Evolutionary conservation across 176 grass and related monocot species (phyloP).

Genomic region (Eragrostis nindensis): DNA sequence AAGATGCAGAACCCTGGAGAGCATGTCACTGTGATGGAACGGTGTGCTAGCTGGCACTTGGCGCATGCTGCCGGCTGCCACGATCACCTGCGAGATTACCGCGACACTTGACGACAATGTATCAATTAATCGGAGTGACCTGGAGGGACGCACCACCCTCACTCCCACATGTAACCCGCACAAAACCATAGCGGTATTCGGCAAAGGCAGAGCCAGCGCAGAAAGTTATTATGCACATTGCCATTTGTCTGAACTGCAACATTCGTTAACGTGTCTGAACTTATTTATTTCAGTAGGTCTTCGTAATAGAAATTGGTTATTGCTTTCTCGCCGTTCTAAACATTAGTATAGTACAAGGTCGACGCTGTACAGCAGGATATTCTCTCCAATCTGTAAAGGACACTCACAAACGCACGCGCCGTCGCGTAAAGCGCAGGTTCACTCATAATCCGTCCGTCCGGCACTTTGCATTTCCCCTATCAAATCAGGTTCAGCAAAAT

Average conservation of each 20-base stretch:
- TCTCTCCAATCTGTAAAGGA: constrained; percentile 39
- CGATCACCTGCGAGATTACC: background rate
- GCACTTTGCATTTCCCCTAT: background rate
- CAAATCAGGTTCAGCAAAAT: constrained; percentile 5
- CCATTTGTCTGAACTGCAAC: background rate
- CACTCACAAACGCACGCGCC: constrained; percentile 17
- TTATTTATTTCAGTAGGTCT: background rate
- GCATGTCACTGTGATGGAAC: background rate
- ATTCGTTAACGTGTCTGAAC: background rate
- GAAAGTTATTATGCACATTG: background rate
- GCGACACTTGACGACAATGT: background rate
- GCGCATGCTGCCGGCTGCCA: background rate
- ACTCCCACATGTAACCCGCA: constrained; percentile 3
- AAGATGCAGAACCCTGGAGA: background rate
- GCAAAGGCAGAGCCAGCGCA: background rate
- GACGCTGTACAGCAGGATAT: background rate
- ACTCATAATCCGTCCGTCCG: background rate
- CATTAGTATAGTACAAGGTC: background rate
- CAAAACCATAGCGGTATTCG: background rate
- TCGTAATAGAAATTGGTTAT: background rate
- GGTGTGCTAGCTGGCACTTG: background rate
- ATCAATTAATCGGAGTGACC: background rate
- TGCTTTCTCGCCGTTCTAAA: background rate
- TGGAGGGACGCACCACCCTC: background rate
- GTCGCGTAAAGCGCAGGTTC: constrained; percentile 1